These are phyloP conservation scores for Teratosphaeria destructans DNA, from an alignment of 2,329 filamentous ascomycete genomes.

Conservation along the genomic window DNA sequence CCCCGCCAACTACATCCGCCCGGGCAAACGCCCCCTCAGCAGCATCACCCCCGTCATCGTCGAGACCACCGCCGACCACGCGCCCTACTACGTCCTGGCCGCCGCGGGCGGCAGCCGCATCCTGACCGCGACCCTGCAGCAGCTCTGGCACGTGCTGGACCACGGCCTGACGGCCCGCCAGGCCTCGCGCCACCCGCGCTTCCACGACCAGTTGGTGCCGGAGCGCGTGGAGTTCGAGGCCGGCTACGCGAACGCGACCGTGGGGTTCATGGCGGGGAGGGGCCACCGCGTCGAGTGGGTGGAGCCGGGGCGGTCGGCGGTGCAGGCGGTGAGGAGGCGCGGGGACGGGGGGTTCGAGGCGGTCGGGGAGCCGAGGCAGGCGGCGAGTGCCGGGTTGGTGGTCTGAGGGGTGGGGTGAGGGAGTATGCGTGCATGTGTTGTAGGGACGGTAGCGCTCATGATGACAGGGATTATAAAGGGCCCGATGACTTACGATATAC, in stretches of 20 bases:
- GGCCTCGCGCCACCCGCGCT: conserved; percentile 55
- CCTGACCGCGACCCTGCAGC: conserved; percentile 67
- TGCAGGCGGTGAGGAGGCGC: conserved; percentile 56
- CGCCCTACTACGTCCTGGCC: conserved; percentile 59
- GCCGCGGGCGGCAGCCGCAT: conserved; percentile 74
- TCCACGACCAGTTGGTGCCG: conserved; percentile 77
- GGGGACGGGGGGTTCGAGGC: conserved; percentile 65
- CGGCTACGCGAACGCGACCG: conserved; percentile 53
- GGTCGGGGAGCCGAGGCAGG: conserved; percentile 64
- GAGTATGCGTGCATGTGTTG: background rate
- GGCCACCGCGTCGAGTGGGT: conserved; percentile 68
- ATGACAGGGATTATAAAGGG: too few species aligned
- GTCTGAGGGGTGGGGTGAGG: background rate
- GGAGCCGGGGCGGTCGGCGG: conserved; percentile 51
- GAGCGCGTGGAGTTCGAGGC: conserved; percentile 59
- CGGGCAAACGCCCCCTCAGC: conserved; percentile 71
- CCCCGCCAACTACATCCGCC: conserved; percentile 68
- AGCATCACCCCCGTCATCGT: conserved; percentile 73
- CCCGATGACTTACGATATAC: too few species aligned
- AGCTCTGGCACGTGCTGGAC: conserved; percentile 63
- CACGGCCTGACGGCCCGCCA: conserved; percentile 48
- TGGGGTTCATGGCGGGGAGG: conserved; percentile 49
- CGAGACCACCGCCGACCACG: conserved; percentile 54
- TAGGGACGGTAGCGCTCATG: too few species aligned
- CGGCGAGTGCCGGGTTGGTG: conserved; percentile 55